Evolutionary conservation across 192 early-diverging fungal genomes (phyloP).

Genomic region (Umbelopsis sp.): DNA sequence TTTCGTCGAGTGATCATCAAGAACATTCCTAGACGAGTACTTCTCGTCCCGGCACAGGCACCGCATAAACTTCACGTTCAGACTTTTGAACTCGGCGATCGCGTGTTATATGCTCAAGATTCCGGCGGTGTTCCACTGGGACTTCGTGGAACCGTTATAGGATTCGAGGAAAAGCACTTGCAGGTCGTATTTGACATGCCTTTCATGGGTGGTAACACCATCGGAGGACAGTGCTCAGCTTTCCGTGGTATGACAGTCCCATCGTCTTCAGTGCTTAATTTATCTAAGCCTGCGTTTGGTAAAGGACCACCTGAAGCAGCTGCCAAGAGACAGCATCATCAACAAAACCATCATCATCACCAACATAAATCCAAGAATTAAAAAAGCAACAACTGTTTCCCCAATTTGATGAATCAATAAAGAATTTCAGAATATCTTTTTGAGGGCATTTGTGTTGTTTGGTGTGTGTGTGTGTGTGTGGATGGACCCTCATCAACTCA

Average conservation of each 20-base stretch:
- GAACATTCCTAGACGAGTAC: slow-evolving; percentile 52
- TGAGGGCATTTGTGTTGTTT: neutral
- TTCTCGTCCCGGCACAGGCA: slow-evolving; percentile 83
- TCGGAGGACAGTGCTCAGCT: slow-evolving; percentile 79
- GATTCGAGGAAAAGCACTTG: slow-evolving; percentile 69
- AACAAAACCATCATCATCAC: neutral
- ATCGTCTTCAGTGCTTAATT: slow-evolving; percentile 70
- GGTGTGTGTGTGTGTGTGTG: neutral
- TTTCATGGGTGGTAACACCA: slow-evolving; percentile 76
- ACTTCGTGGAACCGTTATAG: slow-evolving; percentile 83
- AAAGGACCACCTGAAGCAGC: neutral
- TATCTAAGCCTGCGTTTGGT: slow-evolving; percentile 48
- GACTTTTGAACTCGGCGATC: slow-evolving; percentile 84
- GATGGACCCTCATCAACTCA: neutral
- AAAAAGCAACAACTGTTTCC: no score
- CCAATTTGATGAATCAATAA: slow-evolving; percentile 1
- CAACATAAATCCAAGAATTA: neutral
- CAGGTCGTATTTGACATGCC: slow-evolving; percentile 89
- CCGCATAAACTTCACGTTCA: slow-evolving; percentile 73
- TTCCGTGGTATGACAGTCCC: slow-evolving; percentile 74
- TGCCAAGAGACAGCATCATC: neutral
- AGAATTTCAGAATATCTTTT: neutral
- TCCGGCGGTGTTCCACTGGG: slow-evolving; percentile 80
- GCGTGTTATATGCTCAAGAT: slow-evolving; percentile 75
- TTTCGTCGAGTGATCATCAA: slow-evolving; percentile 50